phyloP scores from a whole-genome alignment of 148 eudicot species.

The Polygonum aviculare region DNA sequence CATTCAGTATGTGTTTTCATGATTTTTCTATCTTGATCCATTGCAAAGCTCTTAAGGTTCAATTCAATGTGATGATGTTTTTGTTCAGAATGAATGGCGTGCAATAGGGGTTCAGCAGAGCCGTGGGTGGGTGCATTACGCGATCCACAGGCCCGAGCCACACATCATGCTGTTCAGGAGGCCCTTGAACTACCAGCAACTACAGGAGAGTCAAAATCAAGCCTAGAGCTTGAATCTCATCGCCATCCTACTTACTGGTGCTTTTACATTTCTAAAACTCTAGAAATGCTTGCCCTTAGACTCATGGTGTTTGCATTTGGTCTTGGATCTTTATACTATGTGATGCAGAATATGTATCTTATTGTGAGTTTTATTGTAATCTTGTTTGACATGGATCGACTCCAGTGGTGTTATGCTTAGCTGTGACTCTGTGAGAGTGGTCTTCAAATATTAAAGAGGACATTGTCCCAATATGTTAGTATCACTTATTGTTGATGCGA shows the following conservation, averaged over 20 bases:
- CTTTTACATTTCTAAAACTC: neutral
- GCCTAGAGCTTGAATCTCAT: neutral
- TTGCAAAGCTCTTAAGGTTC: neutral
- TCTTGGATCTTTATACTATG: neutral
- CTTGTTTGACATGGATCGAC: no score
- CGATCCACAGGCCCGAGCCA: slow-evolving; percentile 12
- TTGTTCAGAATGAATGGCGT: slow-evolving; percentile 12
- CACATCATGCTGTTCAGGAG: slow-evolving; percentile 16
- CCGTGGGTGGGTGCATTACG: slow-evolving; percentile 13
- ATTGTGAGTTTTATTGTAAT: no score
- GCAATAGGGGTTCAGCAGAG: slow-evolving; percentile 14
- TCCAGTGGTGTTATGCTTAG: no score
- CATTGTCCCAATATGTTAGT: no score
- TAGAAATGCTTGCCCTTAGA: neutral
- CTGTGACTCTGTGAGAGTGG: no score
- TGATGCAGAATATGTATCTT: neutral
- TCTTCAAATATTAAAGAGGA: no score
- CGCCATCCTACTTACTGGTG: neutral
- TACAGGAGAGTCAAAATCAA: slow-evolving; percentile 3
- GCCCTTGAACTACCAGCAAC: slow-evolving; percentile 11
- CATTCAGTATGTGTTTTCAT: neutral
- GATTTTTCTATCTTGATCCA: neutral
- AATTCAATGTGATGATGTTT: neutral
- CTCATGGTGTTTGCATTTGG: neutral
- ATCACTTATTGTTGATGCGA: no score